Conservation (phyloP, 2,329 filamentous ascomycete species). For the Plectosphaerella sp. region DNA sequence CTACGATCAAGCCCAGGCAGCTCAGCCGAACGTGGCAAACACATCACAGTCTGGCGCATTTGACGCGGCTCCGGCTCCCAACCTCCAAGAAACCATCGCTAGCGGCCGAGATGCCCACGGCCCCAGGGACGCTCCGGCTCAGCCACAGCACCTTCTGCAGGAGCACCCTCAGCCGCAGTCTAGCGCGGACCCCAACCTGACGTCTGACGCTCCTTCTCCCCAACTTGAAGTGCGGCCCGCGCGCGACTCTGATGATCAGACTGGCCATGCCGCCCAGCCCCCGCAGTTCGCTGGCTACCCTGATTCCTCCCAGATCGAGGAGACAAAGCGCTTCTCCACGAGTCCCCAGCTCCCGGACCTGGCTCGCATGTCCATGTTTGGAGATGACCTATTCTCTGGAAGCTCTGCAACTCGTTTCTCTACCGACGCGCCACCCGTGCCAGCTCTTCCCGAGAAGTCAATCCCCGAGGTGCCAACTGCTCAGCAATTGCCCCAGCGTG, state of each 20-base stretch:
- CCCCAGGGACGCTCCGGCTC: neutral
- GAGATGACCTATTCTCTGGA: conserved; percentile 50
- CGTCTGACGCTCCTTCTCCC: neutral
- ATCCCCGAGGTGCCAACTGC: conserved; percentile 5
- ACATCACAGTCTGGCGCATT: too few relatives aligned
- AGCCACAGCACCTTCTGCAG: neutral
- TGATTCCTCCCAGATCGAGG: conserved; percentile 1
- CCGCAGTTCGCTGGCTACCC: neutral
- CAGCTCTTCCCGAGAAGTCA: conserved; percentile 10
- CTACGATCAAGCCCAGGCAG: too few relatives aligned
- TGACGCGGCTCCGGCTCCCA: too few relatives aligned
- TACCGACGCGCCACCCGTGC: conserved; percentile 18
- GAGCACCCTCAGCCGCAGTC: neutral
- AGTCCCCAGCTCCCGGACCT: conserved; percentile 57
- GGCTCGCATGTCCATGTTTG: conserved; percentile 55
- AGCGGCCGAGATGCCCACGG: neutral
- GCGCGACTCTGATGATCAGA: too few relatives aligned
- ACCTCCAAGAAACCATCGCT: too few relatives aligned
- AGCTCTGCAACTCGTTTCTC: conserved; percentile 16
- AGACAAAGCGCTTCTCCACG: conserved; percentile 32
- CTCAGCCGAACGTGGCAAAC: too few relatives aligned
- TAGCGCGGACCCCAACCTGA: neutral
- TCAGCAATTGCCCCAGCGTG: too few relatives aligned
- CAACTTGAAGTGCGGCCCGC: neutral
- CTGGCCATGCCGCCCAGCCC: neutral